These are phyloP conservation scores for Astrephomene gubernaculifera DNA, from an alignment of 139 green algal species.

Conservation along the genomic window DNA sequence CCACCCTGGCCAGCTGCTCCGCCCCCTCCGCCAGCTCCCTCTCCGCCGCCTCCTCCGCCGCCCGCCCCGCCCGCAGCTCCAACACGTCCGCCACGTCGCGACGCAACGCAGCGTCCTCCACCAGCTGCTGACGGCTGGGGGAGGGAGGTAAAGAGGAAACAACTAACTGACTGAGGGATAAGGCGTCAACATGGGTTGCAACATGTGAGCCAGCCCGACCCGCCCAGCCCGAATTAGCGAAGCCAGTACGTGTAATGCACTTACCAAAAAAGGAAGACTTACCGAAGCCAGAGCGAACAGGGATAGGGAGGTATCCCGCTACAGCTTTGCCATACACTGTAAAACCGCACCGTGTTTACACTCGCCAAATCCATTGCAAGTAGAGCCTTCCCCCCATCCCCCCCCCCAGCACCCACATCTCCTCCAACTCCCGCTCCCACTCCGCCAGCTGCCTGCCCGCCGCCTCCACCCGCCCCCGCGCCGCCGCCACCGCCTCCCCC, in stretches of 20 bases:
- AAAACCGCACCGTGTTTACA: too few species aligned
- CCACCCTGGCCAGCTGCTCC: constrained; percentile 27
- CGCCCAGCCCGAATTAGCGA: too few species aligned
- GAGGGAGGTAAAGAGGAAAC: neutral
- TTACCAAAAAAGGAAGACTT: too few species aligned
- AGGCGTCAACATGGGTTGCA: too few species aligned
- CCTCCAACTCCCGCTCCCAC: constrained; percentile 1
- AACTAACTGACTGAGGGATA: too few species aligned
- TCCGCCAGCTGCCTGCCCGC: constrained; percentile 6
- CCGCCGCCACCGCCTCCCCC: constrained; percentile 2
- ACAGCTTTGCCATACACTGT: too few species aligned
- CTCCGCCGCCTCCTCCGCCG: constrained; percentile 7
- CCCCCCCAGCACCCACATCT: neutral
- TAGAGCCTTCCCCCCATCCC: neutral
- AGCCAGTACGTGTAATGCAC: too few species aligned
- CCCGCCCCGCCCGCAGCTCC: constrained; percentile 40
- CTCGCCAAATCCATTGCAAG: too few species aligned
- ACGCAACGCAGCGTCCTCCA: neutral
- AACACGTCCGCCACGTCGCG: constrained; percentile 38
- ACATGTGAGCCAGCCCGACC: too few species aligned
- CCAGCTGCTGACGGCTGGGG: constrained; percentile 7
- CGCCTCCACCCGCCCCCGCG: constrained; percentile 37
- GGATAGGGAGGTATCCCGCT: too few species aligned
- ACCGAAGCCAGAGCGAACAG: too few species aligned
- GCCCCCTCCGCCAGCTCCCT: constrained; percentile 22